Percentiles rank a stretch among this genome's conserved stretches.
phyloP scores from a whole-genome alignment of 2,329 filamentous ascomycete genomes.

The Pezicula radicicola region DNA sequence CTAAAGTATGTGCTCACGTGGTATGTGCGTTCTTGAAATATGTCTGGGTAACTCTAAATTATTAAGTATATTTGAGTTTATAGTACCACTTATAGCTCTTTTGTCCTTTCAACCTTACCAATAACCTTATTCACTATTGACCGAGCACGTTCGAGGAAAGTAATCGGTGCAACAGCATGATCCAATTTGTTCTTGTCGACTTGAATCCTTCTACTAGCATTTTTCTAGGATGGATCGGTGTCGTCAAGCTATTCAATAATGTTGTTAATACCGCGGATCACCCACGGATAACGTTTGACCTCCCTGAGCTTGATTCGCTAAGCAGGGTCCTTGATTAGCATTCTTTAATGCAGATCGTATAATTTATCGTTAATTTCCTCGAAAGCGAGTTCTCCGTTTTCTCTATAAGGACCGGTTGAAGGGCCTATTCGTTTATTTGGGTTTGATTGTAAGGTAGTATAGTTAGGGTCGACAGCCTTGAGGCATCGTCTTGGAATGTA shows the following conservation, averaged over 20 bases:
- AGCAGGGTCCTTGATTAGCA: constrained; percentile 86
- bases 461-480: constrained; percentile 62
- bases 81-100: constrained; percentile 59
- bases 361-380: constrained; percentile 82
- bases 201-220: constrained; percentile 81
- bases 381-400: constrained; percentile 76
- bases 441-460: constrained; percentile 52
- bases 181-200: constrained; percentile 90
- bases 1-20: too few species aligned
- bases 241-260: constrained; percentile 85
- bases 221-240: constrained; percentile 78
- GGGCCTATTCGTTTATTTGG: constrained; percentile 45
- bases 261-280: constrained; percentile 74
- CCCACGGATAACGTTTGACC: constrained; percentile 93
- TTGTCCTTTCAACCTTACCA: constrained; percentile 54
- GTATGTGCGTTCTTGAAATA: too few species aligned
- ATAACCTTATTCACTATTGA: constrained; percentile 71
- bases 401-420: constrained; percentile 61
- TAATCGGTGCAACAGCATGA: constrained; percentile 84
- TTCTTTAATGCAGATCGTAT: constrained; percentile 71
- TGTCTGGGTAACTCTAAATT: too few species aligned
- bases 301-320: constrained; percentile 86
- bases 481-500: constrained; percentile 82
- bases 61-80: too few species aligned
- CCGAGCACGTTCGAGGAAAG: constrained; percentile 78